Base-by-base conservation (phyloP, 805 yeast genomes). In the Candida silvicultrix region DNA sequence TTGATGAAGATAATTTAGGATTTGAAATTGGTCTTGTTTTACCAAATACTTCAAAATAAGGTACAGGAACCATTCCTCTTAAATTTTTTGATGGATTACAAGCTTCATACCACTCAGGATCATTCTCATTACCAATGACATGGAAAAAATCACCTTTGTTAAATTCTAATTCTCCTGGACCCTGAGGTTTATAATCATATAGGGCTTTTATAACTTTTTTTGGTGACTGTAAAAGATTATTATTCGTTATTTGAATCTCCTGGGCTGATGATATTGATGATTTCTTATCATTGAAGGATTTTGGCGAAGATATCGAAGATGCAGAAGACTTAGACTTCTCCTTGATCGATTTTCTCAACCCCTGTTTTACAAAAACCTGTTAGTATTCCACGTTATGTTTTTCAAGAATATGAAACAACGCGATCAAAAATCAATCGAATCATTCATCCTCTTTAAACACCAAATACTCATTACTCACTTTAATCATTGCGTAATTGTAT, bases 111-210 rank as follows among this genome's bases (percentile, higher is more conserved):
- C 96, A 89, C 38, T 72, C 77, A 12, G 65, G 56, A 53, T 81
- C 83, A 45, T 77, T 71, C 45, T 77, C 78, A 45, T 78, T 75
- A 20, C 80, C 79, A 36, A 75, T 71, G 2, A 94, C 95, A 59
- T 88, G 89, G 67, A 90, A 88, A 60, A 89, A 90, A 59, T 92
- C 97, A 35, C 97, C 97, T 54, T 81, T 79, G 38, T 66, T 59
- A 62, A 94, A 92, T 28, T 80, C 73, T 32, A 92, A 73, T 62
- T 92, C 97, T 20, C 87, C 89, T 1, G 87, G 81, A 14, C 85
- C 83, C 55, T 83, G 90, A 1, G 96, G 85, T 38, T 69, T 69
- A 65, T 90, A 90, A 58, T 83, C 84, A 56, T 78, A 81, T 16
- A 83, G 67, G 0, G 98, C 97, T 51, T 81, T 82, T 48, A 94